Evolutionary conservation across 2,329 filamentous ascomycete species (phyloP).

Genomic region (Talaromyces atroroseus): DNA sequence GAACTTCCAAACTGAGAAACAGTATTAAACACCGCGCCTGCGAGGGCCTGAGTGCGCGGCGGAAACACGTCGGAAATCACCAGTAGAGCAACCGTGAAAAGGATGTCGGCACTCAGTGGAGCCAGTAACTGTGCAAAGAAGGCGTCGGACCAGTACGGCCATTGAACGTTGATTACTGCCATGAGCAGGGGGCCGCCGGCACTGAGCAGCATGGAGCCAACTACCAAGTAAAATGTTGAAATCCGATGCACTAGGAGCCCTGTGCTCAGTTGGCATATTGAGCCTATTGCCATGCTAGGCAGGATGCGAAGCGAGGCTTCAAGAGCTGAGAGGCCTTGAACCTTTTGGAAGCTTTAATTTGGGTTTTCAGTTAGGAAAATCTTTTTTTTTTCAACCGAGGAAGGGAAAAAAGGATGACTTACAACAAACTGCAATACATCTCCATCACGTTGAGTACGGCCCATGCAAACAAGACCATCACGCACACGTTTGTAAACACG

Average conservation of each 20-base stretch:
- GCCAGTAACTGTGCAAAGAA: constrained; percentile 42
- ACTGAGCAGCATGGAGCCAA: constrained; percentile 31
- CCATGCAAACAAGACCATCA: constrained; percentile 29
- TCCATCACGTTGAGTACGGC: constrained; percentile 25
- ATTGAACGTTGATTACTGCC: constrained; percentile 40
- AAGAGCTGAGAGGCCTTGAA: constrained; percentile 43
- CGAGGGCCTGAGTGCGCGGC: constrained; percentile 53
- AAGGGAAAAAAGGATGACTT: background rate
- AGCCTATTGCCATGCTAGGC: constrained; percentile 35
- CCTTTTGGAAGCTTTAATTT: constrained; percentile 38
- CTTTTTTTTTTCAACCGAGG: background rate
- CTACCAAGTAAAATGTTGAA: constrained; percentile 39
- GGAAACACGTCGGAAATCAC: constrained; percentile 53
- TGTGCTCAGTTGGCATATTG: constrained; percentile 40
- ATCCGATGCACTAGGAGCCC: constrained; percentile 44
- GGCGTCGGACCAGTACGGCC: constrained; percentile 45
- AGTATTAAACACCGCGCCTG: constrained; percentile 59
- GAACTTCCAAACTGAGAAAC: constrained; percentile 52
- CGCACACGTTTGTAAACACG: constrained; percentile 27
- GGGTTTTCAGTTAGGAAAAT: background rate
- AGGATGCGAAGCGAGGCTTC: constrained; percentile 43
- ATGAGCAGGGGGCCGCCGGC: constrained; percentile 41
- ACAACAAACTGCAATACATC: constrained; percentile 23
- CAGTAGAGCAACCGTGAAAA: constrained; percentile 54
- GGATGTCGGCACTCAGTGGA: constrained; percentile 42